phyloP scores from a whole-genome alignment of 2,329 filamentous ascomycete species.

The Ophiostoma angusticollis region DNA sequence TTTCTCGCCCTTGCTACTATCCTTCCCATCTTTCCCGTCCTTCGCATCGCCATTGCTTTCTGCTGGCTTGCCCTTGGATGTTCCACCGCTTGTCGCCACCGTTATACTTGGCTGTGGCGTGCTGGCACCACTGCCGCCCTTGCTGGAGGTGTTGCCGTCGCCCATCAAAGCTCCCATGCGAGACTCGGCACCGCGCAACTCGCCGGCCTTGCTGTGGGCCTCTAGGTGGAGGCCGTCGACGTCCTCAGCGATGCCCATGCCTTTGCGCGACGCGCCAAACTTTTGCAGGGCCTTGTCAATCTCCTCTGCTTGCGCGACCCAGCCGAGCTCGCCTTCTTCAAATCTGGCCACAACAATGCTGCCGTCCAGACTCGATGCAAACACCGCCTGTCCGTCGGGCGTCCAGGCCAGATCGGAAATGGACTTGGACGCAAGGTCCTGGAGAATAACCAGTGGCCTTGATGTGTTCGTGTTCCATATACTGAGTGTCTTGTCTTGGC shows the following conservation, averaged over 20 bases:
- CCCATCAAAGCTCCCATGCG: conserved; percentile 99
- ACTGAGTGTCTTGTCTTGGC: conserved; percentile 90
- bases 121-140: conserved; percentile 27
- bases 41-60: conserved; percentile 19
- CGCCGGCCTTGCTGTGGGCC: conserved; percentile 82
- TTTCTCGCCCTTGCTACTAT: conserved; percentile 2
- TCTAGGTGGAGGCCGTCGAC: conserved; percentile 79
- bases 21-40: not conserved
- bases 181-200: conserved; percentile 79
- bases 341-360: conserved; percentile 75
- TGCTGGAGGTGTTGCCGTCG: conserved; percentile 49
- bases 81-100: conserved; percentile 26
- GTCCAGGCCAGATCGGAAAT: conserved; percentile 93
- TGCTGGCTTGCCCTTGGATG: conserved; percentile 20
- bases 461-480: conserved; percentile 98
- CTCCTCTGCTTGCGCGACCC: conserved; percentile 72
- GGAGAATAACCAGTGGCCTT: conserved; percentile 75
- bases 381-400: conserved; percentile 79
- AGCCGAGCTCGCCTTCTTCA: conserved; percentile 76
- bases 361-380: conserved; percentile 78
- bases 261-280: conserved; percentile 77
- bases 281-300: conserved; percentile 90
- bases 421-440: conserved; percentile 79
- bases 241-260: conserved; percentile 83
- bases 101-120: conserved; percentile 4